Evolutionary conservation across 2,329 filamentous ascomycete species (phyloP), one percentile per base, ranked within the genome.

Genomic region (Capronia coronata): DNA sequence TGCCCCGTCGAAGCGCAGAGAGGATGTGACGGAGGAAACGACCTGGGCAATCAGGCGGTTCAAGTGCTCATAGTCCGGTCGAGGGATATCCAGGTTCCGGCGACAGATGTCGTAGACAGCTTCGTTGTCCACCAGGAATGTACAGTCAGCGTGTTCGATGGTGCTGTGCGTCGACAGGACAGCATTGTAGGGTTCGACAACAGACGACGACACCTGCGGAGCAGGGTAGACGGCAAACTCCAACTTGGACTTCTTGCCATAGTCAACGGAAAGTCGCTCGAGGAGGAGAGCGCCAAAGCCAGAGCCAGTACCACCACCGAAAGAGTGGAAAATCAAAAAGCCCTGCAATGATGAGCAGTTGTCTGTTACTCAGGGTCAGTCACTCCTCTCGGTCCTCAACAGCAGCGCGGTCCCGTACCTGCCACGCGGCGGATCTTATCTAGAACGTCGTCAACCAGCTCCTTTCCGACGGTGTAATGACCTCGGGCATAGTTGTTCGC

Each of bases 401-500:
- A 18, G 11, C 29, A 21, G 9, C n/a, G 4, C 21, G 14, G 14
- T 21, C 45, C 58, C 69, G 41, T 68, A 82, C 79, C 78, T 65
- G 76, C 75, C 59, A 84, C 77, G 59, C 79, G 77, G 59, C 80
- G 78, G 61, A 84, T 76, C 61, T 78, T 78, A 60, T 83, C 80
- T 63, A 82, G 73, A 49, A 83, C 80, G 48, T 70, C 74, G 61
- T 83, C 79, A 52, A 81, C 74, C 60, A 83, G 73, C 64, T 83
- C 80, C 69, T 83, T 84, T 62, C 80, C 80, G 62, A 83, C 76
- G 38, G 80, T 84, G 66, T 84, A 84, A 68, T 84, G 80, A 54
- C 80, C 80, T 68, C 80, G 76, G 56, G 80, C 80, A 70, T 84
- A 84, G 69, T 83, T 83, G 66, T 83, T 84, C 60, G 80, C 79